Evolutionary conservation across 331 rosid genomes (phyloP), one percentile per base, ranked within the genome.

Genomic region (Quercus phellos): DNA sequence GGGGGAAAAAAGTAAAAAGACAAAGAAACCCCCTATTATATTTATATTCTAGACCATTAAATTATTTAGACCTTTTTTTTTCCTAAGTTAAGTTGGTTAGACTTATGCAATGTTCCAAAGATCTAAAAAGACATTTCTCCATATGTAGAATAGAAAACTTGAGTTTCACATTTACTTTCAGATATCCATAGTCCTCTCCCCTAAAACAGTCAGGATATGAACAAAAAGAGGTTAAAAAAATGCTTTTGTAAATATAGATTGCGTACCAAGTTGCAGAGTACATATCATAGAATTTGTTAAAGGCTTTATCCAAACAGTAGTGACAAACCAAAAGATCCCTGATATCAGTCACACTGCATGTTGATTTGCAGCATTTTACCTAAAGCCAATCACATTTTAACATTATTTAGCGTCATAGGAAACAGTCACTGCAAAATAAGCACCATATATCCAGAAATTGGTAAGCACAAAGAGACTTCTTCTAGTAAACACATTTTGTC

Each of bases 301-400:
- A 93, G 67, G 98, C 97, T 87, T 91, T 91, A 79, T 88, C 74
- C 1, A 93, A 91, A 87, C 97, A 93, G 83, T 90, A 85, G 60
- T 91, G 92, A 81, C 95, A 93, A 77, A 87, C 83, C 84, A 90
- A 74, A 77, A 93, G 95, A 82, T 91, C 90, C 79, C 89, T 93
- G 86, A 91, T 86, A 75, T 87, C 79, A 24, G 97, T 88, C 80
- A 87, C 89, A 74, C 77, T 85, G 97, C 98, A 93, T 22, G 92
- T 87, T 51, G 95, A 85, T 83, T 93, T 90, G 88, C 95, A 87
- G 87, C 97, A 93, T 87, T 93, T 93, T 46, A 91, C 95, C 98
- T 93, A 66, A 21, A 55, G 5, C 9, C 70, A 70, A 55, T 66
- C 50, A 83, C 75, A 78, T 66, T 60, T 70, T 74, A 73, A 26